Evolutionary conservation across 768 basidiomycete species (phyloP).

Genomic region (Podaxis carcinomalis): DNA sequence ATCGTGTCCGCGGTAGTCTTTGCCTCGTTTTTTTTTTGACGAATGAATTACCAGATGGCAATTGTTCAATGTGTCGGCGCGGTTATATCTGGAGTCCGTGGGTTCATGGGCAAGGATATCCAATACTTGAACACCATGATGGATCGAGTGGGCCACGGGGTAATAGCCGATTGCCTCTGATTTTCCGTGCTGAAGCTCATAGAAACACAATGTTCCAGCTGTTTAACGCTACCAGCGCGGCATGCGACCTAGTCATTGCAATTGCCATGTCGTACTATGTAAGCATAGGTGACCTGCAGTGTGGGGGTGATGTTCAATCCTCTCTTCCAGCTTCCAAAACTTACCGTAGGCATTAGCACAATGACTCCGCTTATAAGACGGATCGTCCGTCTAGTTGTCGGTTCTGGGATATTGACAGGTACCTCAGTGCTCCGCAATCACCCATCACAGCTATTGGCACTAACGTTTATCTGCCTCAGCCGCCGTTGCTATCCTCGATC

Average conservation of each 20-base stretch:
- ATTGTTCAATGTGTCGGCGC: background rate
- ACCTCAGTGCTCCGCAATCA: background rate
- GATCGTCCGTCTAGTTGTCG: conserved; percentile 16
- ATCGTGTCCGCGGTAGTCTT: background rate
- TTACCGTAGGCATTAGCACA: conserved; percentile 8
- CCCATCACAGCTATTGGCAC: background rate
- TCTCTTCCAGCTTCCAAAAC: background rate
- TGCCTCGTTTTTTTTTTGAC: background rate
- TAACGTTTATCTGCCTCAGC: conserved; percentile 13
- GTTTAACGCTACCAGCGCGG: conserved; percentile 20
- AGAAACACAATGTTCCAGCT: conserved; percentile 10
- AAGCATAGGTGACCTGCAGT: background rate
- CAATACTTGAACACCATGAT: background rate
- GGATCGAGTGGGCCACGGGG: background rate
- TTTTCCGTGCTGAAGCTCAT: background rate
- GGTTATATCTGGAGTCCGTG: background rate
- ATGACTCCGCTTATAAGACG: conserved; percentile 11
- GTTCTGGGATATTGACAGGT: conserved; percentile 15
- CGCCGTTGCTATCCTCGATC: conserved; percentile 16
- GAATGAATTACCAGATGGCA: background rate
- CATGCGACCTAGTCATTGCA: conserved; percentile 20
- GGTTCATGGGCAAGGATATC: background rate
- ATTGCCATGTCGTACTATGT: conserved; percentile 18
- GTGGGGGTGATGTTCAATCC: background rate
- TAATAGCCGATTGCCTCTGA: background rate